Conservation (phyloP, 129 eudicot species). For the Flaveria robusta region DNA sequence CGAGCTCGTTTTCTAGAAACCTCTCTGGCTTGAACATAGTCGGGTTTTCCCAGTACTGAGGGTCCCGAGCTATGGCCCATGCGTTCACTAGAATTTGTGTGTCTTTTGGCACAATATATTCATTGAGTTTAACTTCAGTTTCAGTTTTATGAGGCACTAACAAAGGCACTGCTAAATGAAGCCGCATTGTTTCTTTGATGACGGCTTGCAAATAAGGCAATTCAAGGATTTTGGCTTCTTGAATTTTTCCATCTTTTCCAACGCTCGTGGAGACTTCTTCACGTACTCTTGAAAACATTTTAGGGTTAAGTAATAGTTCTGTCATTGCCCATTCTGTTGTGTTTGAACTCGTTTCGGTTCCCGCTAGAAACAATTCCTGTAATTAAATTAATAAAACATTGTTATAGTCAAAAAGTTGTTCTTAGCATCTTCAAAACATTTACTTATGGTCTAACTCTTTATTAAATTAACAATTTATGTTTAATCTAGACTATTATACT, state of each 20-base stretch:
- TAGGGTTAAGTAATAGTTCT: not conserved
- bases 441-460: too few relatives aligned
- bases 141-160: constrained; percentile 8
- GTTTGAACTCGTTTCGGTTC: constrained; percentile 2
- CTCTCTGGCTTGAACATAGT: not conserved
- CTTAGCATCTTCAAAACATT: not conserved
- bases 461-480: too few relatives aligned
- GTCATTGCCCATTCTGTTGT: constrained; percentile 13
- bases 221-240: not conserved
- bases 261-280: not conserved
- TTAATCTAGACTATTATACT: too few relatives aligned
- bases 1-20: not conserved
- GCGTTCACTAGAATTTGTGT: constrained; percentile 6
- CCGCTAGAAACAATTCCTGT: constrained; percentile 6
- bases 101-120: not conserved
- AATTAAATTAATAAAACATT: not conserved
- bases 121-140: not conserved
- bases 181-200: constrained; percentile 12
- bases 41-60: not conserved
- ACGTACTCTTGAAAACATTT: not conserved
- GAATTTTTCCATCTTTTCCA: not conserved
- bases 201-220: constrained; percentile 8
- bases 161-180: not conserved
- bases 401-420: not conserved
- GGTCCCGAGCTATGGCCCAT: not conserved